These are phyloP conservation scores for Fusarium pseudoanthophilum DNA, from an alignment of 2,329 filamentous ascomycete genomes.

Conservation along the genomic window DNA sequence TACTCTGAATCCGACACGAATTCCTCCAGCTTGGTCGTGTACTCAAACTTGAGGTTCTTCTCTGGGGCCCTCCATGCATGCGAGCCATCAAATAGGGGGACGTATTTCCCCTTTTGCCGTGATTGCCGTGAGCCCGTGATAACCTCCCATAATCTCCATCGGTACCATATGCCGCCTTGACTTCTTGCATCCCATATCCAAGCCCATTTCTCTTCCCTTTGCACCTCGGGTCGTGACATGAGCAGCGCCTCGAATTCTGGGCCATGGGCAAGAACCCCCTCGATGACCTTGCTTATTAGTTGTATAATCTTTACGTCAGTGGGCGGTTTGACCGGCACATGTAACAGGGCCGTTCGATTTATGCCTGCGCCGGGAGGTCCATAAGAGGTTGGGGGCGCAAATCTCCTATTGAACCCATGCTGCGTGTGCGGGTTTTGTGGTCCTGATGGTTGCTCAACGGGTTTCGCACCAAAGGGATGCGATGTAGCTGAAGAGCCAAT, in stretches of 20 bases:
- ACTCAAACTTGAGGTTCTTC: constrained; percentile 81
- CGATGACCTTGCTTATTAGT: constrained; percentile 88
- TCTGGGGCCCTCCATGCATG: constrained; percentile 83
- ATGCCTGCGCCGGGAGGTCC: constrained; percentile 54
- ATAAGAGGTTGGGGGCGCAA: constrained; percentile 82
- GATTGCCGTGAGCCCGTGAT: constrained; percentile 71
- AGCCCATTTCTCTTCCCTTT: constrained; percentile 88
- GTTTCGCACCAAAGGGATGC: constrained; percentile 82
- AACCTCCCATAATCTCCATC: constrained; percentile 90
- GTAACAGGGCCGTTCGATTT: constrained; percentile 61
- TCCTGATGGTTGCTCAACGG: constrained; percentile 59
- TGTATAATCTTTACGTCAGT: constrained; percentile 81
- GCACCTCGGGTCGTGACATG: constrained; percentile 86
- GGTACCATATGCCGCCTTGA: constrained; percentile 86
- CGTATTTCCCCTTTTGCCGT: constrained; percentile 61
- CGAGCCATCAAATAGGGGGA: constrained; percentile 79
- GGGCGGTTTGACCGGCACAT: constrained; percentile 80
- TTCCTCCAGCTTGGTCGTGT: constrained; percentile 78
- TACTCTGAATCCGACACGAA: constrained; percentile 88
- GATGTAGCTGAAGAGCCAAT: constrained; percentile 56
- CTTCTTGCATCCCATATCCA: constrained; percentile 92
- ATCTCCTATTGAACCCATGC: constrained; percentile 66
- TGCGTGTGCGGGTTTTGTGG: constrained; percentile 53
- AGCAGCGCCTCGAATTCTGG: constrained; percentile 91
- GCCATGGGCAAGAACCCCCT: constrained; percentile 81